These are phyloP conservation scores for Skeletonema costatum DNA, from an alignment of 108 stramenopile genomes.

Conservation along the genomic window DNA sequence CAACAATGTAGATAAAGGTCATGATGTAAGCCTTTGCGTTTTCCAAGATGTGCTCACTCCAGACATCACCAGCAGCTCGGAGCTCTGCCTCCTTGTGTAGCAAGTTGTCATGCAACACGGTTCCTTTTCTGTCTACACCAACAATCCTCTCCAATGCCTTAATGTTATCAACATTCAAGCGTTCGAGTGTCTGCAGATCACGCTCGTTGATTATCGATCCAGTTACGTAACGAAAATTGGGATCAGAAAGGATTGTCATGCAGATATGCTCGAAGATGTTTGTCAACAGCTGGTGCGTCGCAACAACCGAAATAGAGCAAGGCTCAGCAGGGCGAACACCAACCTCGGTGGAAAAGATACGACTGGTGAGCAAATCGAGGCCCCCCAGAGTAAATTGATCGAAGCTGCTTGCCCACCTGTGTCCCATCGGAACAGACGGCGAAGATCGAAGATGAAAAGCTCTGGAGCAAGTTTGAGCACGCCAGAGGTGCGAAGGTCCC, in stretches of 20 bases:
- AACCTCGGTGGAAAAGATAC: constrained; percentile 71
- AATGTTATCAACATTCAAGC: constrained; percentile 60
- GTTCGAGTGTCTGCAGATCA: constrained; percentile 58
- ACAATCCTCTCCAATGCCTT: constrained; percentile 59
- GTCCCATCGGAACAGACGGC: constrained; percentile 40
- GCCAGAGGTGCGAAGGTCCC: constrained; percentile 74
- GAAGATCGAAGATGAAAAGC: constrained; percentile 19
- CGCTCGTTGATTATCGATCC: constrained; percentile 55
- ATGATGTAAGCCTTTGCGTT: constrained; percentile 68
- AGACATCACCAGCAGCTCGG: constrained; percentile 53
- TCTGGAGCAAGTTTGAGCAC: constrained; percentile 66
- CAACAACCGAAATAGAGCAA: constrained; percentile 68
- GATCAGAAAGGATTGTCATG: constrained; percentile 58
- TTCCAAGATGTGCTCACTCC: constrained; percentile 70
- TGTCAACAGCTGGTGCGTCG: constrained; percentile 75
- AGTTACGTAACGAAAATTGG: constrained; percentile 43
- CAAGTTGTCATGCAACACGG: not conserved
- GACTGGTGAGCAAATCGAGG: constrained; percentile 37
- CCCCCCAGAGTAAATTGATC: constrained; percentile 39
- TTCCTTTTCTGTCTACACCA: constrained; percentile 40
- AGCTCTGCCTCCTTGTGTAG: constrained; percentile 30
- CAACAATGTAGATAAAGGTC: constrained; percentile 65
- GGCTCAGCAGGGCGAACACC: constrained; percentile 79
- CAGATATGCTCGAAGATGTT: constrained; percentile 64
- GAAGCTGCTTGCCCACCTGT: constrained; percentile 74